These are phyloP conservation scores for Graphilbum ipis-grandicollis DNA, from an alignment of 2,329 filamentous ascomycete species.

Conservation along the genomic window DNA sequence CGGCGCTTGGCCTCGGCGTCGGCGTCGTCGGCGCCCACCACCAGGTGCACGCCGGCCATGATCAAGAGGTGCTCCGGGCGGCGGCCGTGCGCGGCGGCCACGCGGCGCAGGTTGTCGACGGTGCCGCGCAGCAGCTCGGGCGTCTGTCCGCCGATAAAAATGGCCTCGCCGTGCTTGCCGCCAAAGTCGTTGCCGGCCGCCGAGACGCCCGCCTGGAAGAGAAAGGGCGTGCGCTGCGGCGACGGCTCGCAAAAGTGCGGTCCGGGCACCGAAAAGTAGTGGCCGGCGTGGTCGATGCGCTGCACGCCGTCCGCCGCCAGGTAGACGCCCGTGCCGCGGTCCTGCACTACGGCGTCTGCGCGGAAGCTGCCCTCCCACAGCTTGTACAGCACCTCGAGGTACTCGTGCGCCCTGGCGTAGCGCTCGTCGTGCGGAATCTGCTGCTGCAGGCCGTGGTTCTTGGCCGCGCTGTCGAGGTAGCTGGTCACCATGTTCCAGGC, in stretches of 20 bases:
- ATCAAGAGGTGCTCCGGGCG: slow-evolving; percentile 8
- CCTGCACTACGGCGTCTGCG: slow-evolving; percentile 4
- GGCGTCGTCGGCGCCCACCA: slow-evolving; percentile 9
- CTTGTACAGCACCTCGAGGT: slow-evolving; percentile 10
- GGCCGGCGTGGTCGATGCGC: slow-evolving; percentile 3
- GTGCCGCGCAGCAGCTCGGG: slow-evolving; percentile 3
- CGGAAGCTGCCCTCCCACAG: slow-evolving; percentile 5
- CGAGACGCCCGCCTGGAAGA: slow-evolving; percentile 11
- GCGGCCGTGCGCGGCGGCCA: slow-evolving; percentile 6
- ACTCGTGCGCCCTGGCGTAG: slow-evolving; percentile 10
- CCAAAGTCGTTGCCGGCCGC: slow-evolving; percentile 10
- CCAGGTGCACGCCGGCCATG: slow-evolving; percentile 6
- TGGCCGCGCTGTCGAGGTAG: slow-evolving; percentile 7
- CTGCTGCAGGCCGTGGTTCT: slow-evolving; percentile 5
- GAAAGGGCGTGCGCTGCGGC: slow-evolving; percentile 9
- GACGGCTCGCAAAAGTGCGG: slow-evolving; percentile 1
- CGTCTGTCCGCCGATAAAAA: slow-evolving; percentile 9
- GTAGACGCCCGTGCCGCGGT: not conserved
- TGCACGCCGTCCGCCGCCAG: not conserved
- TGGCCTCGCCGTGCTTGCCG: slow-evolving; percentile 9
- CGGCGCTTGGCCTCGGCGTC: slow-evolving; percentile 9
- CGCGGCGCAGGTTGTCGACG: slow-evolving; percentile 5
- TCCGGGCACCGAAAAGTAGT: slow-evolving; percentile 1
- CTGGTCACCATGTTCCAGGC: slow-evolving; percentile 11
- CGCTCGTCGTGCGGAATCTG: slow-evolving; percentile 10